Evolutionary conservation across 306 rosid species (phyloP), one percentile per base, ranked within the genome.

Genomic region (Corylus avellana): DNA sequence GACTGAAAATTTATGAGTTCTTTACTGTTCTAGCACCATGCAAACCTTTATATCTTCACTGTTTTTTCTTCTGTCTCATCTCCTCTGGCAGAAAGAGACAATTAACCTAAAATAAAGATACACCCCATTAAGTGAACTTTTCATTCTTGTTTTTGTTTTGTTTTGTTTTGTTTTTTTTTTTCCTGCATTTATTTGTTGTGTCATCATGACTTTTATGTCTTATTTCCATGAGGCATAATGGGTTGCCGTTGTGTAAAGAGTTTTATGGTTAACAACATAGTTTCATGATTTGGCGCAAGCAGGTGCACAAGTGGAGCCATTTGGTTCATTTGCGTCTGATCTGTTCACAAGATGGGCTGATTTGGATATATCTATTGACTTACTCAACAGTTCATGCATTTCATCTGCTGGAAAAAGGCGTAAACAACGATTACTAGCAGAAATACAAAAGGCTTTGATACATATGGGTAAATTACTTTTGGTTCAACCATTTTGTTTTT

Each of bases 241-340:
- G 16, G 35, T 74, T 66, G 66, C 22, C 61, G 70, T 80, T 53
- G 37, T 7, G 54, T 70, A 71, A 62, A 73, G 51, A 72, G 75
- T 71, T 54, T 44, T 68, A 72, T 66, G 53, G 74, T 78, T 81
- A 70, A 70, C 70, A 83, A 66, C 61, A 14, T 25, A 39, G 76
- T 42, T 80, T 78, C 61, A 29, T 70, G 51, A 80, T 79, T 86
- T 71, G 77, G 56, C 75, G 79, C 75, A 78, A 88, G 71, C 91
- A 95, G 98, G 98, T 77, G 97, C 99, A 80, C 90, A 86, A 53
- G 90, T 93, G 74, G 98, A 93, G 82, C 96, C 98, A n/a, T 95
- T 87, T 87, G 99, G 99, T 47, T 95, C 98, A 39, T 93, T 93
- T 86, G 94, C 89, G 46, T 92, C 98, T 22, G 84, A 83, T 81